Percentiles rank a stretch among this genome's conserved stretches.
phyloP scores from a whole-genome alignment of 768 basidiomycete species.

The Exidia glandulosa region DNA sequence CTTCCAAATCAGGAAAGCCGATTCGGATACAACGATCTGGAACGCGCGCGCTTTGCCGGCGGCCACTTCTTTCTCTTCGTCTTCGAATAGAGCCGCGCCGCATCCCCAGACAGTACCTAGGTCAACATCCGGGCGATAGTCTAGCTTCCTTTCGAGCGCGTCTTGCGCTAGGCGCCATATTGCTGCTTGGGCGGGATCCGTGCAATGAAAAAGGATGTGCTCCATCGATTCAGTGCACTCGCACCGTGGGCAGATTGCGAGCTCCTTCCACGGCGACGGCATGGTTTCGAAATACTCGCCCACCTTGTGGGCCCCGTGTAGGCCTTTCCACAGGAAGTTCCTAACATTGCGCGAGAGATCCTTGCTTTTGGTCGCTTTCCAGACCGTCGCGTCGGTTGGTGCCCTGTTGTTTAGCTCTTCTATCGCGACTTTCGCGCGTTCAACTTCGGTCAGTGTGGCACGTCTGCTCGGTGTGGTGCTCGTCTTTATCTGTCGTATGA shows the following conservation, averaged over 20 bases:
- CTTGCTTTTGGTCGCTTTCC: neutral
- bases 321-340: conserved; percentile 8
- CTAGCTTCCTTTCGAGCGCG: neutral
- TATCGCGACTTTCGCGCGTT: too few species aligned
- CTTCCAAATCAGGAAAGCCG: neutral
- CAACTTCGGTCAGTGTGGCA: too few species aligned
- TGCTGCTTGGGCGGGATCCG: conserved; percentile 7
- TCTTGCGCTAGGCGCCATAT: conserved; percentile 6
- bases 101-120: neutral
- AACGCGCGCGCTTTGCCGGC: neutral
- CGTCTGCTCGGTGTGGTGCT: too few species aligned
- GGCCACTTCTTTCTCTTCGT: neutral
- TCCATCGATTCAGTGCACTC: conserved; percentile 8
- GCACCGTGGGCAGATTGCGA: conserved; percentile 8
- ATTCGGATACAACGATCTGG: neutral
- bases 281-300: conserved; percentile 8
- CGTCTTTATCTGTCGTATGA: too few species aligned
- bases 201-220: conserved; percentile 14
- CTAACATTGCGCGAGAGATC: neutral
- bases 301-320: conserved; percentile 11
- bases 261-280: neutral
- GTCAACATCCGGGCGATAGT: neutral
- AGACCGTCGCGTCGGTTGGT: neutral
- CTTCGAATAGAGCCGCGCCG: neutral
- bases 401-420: neutral